phyloP scores from a whole-genome alignment of 179 eudicot genomes.

The Vitellaria paradoxa region DNA sequence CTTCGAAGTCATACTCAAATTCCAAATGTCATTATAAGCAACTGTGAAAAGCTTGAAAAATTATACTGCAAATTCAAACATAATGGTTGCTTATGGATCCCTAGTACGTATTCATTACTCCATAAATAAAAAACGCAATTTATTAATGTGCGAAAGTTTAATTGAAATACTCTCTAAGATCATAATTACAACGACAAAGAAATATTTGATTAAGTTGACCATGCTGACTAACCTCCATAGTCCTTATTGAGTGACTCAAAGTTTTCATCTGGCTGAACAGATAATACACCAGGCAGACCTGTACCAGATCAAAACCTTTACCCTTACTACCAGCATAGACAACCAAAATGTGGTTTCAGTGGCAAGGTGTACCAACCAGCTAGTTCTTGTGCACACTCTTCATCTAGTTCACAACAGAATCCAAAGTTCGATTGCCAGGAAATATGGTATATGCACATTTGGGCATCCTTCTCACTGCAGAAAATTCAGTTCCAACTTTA shows the following conservation, averaged over 20 bases:
- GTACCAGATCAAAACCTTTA: conserved; percentile 23
- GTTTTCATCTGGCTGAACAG: conserved; percentile 59
- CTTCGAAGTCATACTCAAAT: not conserved
- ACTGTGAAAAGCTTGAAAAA: not conserved
- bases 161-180: not conserved
- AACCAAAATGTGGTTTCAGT: not conserved
- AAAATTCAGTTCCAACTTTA: not conserved
- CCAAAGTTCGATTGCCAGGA: conserved; percentile 69
- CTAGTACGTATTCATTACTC: not conserved
- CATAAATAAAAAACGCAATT: not conserved
- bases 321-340: conserved; percentile 9
- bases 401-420: conserved; percentile 81
- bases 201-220: not conserved
- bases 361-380: conserved; percentile 38
- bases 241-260: conserved; percentile 55
- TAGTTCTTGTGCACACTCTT: conserved; percentile 58
- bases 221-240: conserved; percentile 60
- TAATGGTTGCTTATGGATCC: not conserved
- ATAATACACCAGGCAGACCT: conserved; percentile 77
- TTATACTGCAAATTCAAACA: not conserved
- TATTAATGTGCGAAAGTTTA: not conserved
- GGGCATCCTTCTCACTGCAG: conserved; percentile 80
- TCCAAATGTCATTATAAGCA: no score
- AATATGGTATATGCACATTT: conserved; percentile 79
- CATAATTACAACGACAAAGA: not conserved